Evolutionary conservation across 805 yeast species (phyloP), one percentile per base, ranked within the genome.

Genomic region (Hanseniaspora lachancei): DNA sequence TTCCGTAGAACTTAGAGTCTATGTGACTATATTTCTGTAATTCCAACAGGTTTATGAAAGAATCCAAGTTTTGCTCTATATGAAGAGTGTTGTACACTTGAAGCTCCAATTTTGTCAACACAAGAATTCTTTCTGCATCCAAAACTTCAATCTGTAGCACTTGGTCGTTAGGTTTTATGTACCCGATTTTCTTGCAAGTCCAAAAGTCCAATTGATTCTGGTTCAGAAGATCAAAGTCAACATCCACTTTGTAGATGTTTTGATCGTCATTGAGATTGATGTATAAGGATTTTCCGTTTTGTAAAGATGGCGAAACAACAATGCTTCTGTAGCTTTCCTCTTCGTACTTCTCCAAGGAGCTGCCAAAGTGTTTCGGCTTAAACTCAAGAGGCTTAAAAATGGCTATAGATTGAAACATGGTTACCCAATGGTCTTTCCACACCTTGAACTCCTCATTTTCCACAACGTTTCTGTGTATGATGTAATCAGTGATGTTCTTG

Each of bases 361-460:
- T 23, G 13, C 21, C 23, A 13, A 23, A 34, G 1, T 20, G 13
- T 2, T 7, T 16, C 8, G 21, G 13, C 21, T 52, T 44, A 23
- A 52, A 52, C 9, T 16, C 36, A 12, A 52, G 13, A 5, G 56
- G 56, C 20, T 46, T 52, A 5, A 52, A 20, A 15, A 48, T 39
- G n/a, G 46, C 32, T 12, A 52, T 36, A 3, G 23, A 34, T 2
- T 44, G 40, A 39, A 52, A 52, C 56, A 52, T 52, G 5, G 32
- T 15, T 9, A 34, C 16, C 56, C 56, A 52, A 12, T 52, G 41
- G 18, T 52, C 56, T 21, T 52, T 52, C 56, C 56, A 52, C 2
- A 52, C 41, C 29, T 52, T 52, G 20, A 52, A 52, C 23, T 52
- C 56, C 20, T 52, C 56, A 21, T 52, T 52, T 32, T 52, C 56